Evolutionary conservation across 1,139 yeast species (phyloP), one percentile per base, ranked within the genome.

Genomic region (Blastobotrys proliferans): DNA sequence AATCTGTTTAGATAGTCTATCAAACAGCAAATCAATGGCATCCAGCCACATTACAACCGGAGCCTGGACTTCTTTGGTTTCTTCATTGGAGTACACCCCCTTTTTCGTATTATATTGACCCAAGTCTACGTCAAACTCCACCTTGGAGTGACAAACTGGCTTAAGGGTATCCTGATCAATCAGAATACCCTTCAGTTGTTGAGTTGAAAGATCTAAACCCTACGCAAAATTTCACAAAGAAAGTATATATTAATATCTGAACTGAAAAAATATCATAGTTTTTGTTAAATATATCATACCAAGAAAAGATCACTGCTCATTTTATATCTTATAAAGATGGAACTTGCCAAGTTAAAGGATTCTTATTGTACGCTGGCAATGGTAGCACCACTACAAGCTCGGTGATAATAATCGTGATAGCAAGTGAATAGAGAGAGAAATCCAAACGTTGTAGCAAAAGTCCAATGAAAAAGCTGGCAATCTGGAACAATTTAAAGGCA

Each of bases 1-100:
- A 55, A 85, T 79, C 1, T 62, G 53, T 22, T 74, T 74, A 1
- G 36, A 53, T 80, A 86, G 77, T 44, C 71, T 60, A n/a, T 56
- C 61, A 46, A 88, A 73, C 2, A 85, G 66, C 46, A 75, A 58
- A 57, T 88, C 94, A 28, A 88, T 57, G 0, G 96, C 87, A 51
- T 84, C 95, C 33, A 88, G 68, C 95, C 95, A 88, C 88, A 87
- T 81, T 22, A 72, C 74, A 5, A 88, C 94, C 0, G 96, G 95
- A n/a, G 94, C 82, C 36, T 72, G 69, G 4, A 66, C 58, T 38
- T 58, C 61, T 6, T 50, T 48, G 11, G 45, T 43, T 6, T 32
- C 30, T 63, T 67, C 74, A 44, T 75, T 67, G 19, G 73, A 58
- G 37, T 74, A 67, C 4, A 87, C 96, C 18, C 97, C 97, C 54